phyloP scores from a whole-genome alignment of 257 asterid genomes.

The Fraxinus americana region DNA sequence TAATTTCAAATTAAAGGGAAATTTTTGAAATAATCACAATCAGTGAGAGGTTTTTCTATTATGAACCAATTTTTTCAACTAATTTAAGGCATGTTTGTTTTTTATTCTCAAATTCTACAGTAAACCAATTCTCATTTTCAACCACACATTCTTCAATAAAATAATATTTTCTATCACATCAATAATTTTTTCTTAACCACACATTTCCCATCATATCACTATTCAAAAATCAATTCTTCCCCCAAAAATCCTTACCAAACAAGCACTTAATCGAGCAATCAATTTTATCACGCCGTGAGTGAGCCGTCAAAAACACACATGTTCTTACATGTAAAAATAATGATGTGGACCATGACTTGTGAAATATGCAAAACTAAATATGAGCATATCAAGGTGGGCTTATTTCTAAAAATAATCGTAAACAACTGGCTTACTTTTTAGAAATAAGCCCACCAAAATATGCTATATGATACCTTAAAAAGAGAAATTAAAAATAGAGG shows the following conservation, averaged over 20 bases:
- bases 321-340: background rate
- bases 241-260: too few relatives aligned
- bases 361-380: background rate
- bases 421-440: background rate
- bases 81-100: too few relatives aligned
- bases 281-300: background rate
- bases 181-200: too few relatives aligned
- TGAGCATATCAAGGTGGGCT: background rate
- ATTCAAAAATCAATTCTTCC: too few relatives aligned
- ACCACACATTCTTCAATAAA: too few relatives aligned
- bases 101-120: too few relatives aligned
- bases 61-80: background rate
- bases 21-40: background rate
- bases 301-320: background rate
- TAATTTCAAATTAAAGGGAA: background rate
- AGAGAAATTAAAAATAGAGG: background rate
- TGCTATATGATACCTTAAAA: background rate
- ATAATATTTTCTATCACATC: too few relatives aligned
- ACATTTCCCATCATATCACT: too few relatives aligned
- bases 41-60: background rate
- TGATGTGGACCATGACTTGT: background rate
- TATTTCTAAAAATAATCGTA: too few relatives aligned
- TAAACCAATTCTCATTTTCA: too few relatives aligned
- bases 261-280: background rate
- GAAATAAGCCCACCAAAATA: background rate